These are phyloP conservation scores for Intubia oerlemansii DNA, from an alignment of 2,329 filamentous ascomycete genomes.

Conservation along the genomic window DNA sequence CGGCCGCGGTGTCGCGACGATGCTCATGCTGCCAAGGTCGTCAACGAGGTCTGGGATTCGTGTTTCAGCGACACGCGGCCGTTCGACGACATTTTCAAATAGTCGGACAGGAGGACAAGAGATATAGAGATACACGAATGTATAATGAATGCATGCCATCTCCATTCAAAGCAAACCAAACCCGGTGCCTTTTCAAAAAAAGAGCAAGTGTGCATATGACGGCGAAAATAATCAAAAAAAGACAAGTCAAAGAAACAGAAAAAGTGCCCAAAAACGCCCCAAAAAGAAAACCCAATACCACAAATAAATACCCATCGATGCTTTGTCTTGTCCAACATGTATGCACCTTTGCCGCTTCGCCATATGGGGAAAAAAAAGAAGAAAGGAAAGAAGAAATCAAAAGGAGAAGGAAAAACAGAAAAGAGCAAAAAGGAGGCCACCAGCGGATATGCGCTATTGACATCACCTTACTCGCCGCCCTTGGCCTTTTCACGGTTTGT, in stretches of 20 bases:
- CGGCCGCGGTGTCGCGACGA: slow-evolving; percentile 69
- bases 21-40: slow-evolving; percentile 64
- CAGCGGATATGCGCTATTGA: no score
- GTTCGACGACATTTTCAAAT: slow-evolving; percentile 92
- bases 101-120: slow-evolving; percentile 11
- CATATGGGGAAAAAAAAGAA: slow-evolving; percentile 1
- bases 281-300: no score
- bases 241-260: no score
- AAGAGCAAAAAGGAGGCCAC: slow-evolving; percentile 1
- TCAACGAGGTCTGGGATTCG: slow-evolving; percentile 97
- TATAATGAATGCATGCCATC: no score
- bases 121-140: background rate
- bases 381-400: slow-evolving; percentile 1
- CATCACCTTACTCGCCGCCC: slow-evolving; percentile 7
- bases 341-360: no score
- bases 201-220: no score
- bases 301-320: background rate
- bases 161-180: no score
- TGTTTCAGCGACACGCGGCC: slow-evolving; percentile 88
- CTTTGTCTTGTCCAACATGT: background rate
- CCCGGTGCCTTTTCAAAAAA: no score
- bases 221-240: no score
- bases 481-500: slow-evolving; percentile 27
- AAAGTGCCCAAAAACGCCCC: no score
- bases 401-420: background rate